A percentile compares a stretch with the other conserved stretches of the same genome.
phyloP scores from a whole-genome alignment of 2,329 filamentous ascomycete genomes.

The Pseudopithomyces maydicus region DNA sequence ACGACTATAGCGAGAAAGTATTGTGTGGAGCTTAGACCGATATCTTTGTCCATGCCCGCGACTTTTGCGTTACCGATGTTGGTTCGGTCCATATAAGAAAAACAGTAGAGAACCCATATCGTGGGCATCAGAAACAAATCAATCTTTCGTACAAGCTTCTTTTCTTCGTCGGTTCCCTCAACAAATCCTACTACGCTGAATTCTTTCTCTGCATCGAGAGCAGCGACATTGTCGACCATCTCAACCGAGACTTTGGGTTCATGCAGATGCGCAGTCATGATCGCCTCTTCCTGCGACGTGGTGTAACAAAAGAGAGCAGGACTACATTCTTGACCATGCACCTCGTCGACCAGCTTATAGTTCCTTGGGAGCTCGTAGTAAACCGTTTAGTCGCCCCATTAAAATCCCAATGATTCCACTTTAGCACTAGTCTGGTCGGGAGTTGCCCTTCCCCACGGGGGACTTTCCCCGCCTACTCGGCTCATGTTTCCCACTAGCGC shows the following conservation, averaged over 20 bases:
- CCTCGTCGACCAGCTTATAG: not conserved
- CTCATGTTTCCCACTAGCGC: conserved; percentile 12
- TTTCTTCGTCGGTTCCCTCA: conserved; percentile 22
- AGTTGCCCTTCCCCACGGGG: conserved; percentile 8
- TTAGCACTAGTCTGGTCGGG: not conserved
- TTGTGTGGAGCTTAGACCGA: conserved; percentile 55
- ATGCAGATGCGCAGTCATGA: conserved; percentile 12
- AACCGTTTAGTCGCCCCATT: not conserved
- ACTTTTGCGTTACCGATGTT: conserved; percentile 51
- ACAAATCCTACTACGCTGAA: conserved; percentile 8
- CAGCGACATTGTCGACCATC: conserved; percentile 15
- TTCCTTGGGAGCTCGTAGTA: no score
- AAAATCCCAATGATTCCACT: not conserved
- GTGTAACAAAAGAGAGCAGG: not conserved
- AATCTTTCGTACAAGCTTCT: conserved; percentile 28
- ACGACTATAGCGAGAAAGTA: conserved; percentile 43
- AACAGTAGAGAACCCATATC: conserved; percentile 29
- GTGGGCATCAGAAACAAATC: conserved; percentile 31
- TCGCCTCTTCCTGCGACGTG: not conserved
- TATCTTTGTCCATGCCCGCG: conserved; percentile 28
- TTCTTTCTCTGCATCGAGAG: conserved; percentile 13
- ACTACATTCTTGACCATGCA: not conserved
- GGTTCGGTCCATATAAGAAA: conserved; percentile 33
- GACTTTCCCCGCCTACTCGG: conserved; percentile 12
- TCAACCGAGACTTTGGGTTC: conserved; percentile 15